These are phyloP conservation scores for Phaffomyces thermotolerans DNA, from an alignment of 805 yeast species.

Conservation along the genomic window DNA sequence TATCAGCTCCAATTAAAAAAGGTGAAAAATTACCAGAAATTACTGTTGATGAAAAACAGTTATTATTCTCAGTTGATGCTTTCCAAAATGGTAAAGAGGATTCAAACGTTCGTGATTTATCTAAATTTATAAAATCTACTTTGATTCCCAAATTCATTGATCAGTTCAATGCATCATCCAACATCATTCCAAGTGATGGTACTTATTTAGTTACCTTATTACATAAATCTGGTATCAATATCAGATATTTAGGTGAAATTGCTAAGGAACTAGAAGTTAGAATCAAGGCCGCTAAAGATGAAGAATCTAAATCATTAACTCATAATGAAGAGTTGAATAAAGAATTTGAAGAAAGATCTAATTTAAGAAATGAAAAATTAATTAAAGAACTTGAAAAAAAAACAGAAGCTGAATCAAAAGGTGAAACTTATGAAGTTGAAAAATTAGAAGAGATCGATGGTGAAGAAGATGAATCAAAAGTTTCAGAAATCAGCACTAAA, in stretches of 20 bases:
- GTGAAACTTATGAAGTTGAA: slow-evolving; percentile 12
- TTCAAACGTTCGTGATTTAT: slow-evolving; percentile 52
- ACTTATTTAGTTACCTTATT: slow-evolving; percentile 56
- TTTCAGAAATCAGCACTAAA: slow-evolving; percentile 4
- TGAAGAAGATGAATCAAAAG: slow-evolving; percentile 16
- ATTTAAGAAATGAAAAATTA: slow-evolving; percentile 11
- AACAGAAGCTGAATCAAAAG: slow-evolving; percentile 21
- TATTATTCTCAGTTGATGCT: slow-evolving; percentile 58
- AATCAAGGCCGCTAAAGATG: slow-evolving; percentile 22
- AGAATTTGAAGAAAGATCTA: slow-evolving; percentile 13
- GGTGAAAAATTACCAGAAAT: slow-evolving; percentile 42
- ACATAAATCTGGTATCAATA: slow-evolving; percentile 79
- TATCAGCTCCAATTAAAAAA: slow-evolving; percentile 13
- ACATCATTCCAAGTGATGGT: slow-evolving; percentile 73
- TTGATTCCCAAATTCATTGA: slow-evolving; percentile 58
- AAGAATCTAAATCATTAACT: slow-evolving; percentile 19
- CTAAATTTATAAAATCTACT: slow-evolving; percentile 49
- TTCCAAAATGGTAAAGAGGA: slow-evolving; percentile 37
- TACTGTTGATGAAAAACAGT: slow-evolving; percentile 41
- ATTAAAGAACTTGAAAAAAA: slow-evolving; percentile 15
- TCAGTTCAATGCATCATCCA: slow-evolving; percentile 37
- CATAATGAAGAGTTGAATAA: slow-evolving; percentile 17
- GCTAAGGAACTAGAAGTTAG: slow-evolving; percentile 29
- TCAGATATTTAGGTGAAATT: slow-evolving; percentile 76
- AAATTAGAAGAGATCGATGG: slow-evolving; percentile 12